Evolutionary conservation across 176 grass and related monocot genomes (phyloP).

Genomic region (Oryza rufipogon): DNA sequence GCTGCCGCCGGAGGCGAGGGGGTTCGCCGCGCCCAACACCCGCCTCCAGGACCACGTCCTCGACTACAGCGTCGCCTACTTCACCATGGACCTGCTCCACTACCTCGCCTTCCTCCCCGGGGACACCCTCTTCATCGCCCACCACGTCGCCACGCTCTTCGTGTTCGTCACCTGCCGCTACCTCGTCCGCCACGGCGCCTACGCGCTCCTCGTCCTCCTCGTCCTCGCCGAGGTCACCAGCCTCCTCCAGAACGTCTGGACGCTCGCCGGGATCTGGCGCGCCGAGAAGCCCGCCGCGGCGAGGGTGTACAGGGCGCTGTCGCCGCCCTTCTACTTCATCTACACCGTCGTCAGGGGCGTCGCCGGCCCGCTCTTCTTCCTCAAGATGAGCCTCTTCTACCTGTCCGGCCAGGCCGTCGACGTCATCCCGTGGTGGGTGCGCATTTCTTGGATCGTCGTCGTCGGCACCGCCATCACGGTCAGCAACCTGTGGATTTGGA

Average conservation of each 20-base stretch:
- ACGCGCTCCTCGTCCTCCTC: slow-evolving; percentile 79
- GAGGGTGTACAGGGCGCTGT: slow-evolving; percentile 57
- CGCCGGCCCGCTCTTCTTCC: slow-evolving; percentile 73
- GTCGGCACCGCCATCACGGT: slow-evolving; percentile 77
- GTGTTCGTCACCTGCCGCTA: slow-evolving; percentile 93
- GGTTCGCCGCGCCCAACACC: slow-evolving; percentile 72
- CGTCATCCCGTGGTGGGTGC: slow-evolving; percentile 85
- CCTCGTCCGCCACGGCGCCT: slow-evolving; percentile 76
- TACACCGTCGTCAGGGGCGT: slow-evolving; percentile 83
- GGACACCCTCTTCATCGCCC: slow-evolving; percentile 89
- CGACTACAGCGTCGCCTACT: slow-evolving; percentile 94
- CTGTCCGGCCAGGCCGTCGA: slow-evolving; percentile 66
- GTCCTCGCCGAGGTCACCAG: slow-evolving; percentile 87
- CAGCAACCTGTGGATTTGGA: slow-evolving; percentile 94
- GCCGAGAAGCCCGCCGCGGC: slow-evolving; percentile 61
- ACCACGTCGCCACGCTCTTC: slow-evolving; percentile 94
- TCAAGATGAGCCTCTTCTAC: slow-evolving; percentile 75
- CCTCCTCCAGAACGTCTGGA: slow-evolving; percentile 83
- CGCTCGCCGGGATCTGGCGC: slow-evolving; percentile 78
- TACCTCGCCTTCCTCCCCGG: slow-evolving; percentile 82
- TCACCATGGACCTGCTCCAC: slow-evolving; percentile 89
- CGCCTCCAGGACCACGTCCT: slow-evolving; percentile 68
- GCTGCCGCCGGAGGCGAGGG: slow-evolving; percentile 41
- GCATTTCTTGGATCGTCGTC: slow-evolving; percentile 81
- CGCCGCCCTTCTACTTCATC: slow-evolving; percentile 79